Base-by-base conservation (phyloP, 2,329 filamentous ascomycete species). In the Colletotrichum spaethianum region DNA sequence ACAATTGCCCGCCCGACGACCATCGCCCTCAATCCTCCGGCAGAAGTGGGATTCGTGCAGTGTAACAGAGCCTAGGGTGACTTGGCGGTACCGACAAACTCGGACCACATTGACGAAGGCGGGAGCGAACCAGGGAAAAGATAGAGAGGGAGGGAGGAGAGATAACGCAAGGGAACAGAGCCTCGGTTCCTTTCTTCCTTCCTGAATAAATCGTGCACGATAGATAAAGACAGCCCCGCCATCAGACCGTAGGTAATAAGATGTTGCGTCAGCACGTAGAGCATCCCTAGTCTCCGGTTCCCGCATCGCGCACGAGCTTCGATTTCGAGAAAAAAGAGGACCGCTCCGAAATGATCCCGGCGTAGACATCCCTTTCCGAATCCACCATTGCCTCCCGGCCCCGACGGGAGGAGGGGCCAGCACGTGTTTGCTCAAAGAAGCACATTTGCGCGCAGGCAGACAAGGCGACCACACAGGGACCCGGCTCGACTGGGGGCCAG, bases 321-420 rank as follows among this genome's bases (percentile, higher is more conserved):
- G 52, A 36, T 36, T 68, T 67, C 31, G 28, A 63, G 63, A 68
- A 18, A 68, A 68, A 18, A 40, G 42, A 57, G 38, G 28, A 42
- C 36, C 60, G 53, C 50, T 18, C 69, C 64, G 52, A 68, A 53
- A 63, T 59, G 57, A 57, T 59, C 20, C 57, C 69, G 50, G 68
- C 52, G 59, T 36, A 68, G 48, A 52, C 38, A 60, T 62, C 59
- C 44, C 7, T n/a, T 44, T 71, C 44, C 36, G 38, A 63, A 40
- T 28, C 42, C 57, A 62, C 57, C 26, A 33, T 50, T 18, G 52
- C 42, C 63, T 66, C 40, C 28, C 56, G 57, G 68, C 57, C 57
- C 64, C 68, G 68, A 64, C 44, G 52, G 28, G 64, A 36, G 64
- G 26, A 31, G 44, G 48, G 52, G 42, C 42, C 26, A 57, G 61